Conservation (phyloP, 2,329 filamentous ascomycete genomes). For the Fusarium sublunatum region DNA sequence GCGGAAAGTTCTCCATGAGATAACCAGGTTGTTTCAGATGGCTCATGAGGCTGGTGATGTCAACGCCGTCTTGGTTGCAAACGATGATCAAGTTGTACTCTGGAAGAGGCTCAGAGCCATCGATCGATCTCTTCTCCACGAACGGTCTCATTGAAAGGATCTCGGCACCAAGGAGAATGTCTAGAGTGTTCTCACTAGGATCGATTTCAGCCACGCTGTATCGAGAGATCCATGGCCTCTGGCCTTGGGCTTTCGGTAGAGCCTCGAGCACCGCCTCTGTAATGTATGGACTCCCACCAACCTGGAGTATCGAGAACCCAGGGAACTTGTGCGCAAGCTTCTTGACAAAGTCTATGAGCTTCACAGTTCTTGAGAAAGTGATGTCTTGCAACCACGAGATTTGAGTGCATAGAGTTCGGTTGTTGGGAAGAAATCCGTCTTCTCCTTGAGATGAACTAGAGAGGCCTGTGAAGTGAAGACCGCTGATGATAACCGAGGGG, state of each 20-base stretch:
- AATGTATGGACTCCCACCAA: conserved; percentile 47
- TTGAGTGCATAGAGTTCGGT: conserved; percentile 62
- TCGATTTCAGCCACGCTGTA: conserved; percentile 47
- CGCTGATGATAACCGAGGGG: conserved; percentile 57
- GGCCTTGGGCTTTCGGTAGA: conserved; percentile 40
- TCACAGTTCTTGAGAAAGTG: conserved; percentile 36
- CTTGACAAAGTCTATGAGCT: conserved; percentile 46
- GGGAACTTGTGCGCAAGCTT: conserved; percentile 56
- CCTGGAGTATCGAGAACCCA: conserved; percentile 53
- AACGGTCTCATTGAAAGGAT: conserved; percentile 35
- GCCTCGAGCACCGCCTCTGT: conserved; percentile 43
- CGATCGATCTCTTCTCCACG: conserved; percentile 45
- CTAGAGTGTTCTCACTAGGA: conserved; percentile 1
- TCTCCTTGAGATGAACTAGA: conserved; percentile 40
- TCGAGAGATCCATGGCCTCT: conserved; percentile 50
- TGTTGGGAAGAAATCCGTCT: conserved; percentile 58
- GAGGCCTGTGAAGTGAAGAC: conserved; percentile 57
- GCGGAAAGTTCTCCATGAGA: conserved; percentile 37
- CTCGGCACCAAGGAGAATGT: conserved; percentile 20
- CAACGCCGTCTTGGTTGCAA: conserved; percentile 25
- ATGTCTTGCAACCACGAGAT: conserved; percentile 60
- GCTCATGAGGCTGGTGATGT: conserved; percentile 31
- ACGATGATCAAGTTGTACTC: conserved; percentile 52
- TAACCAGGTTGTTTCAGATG: conserved; percentile 48
- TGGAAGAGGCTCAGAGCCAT: conserved; percentile 39